A percentile compares a stretch with the other conserved stretches of the same genome.
Evolutionary conservation across 1,284 basidiomycete genomes (phyloP).

Genomic region (Cryptococcus wingfieldii): DNA sequence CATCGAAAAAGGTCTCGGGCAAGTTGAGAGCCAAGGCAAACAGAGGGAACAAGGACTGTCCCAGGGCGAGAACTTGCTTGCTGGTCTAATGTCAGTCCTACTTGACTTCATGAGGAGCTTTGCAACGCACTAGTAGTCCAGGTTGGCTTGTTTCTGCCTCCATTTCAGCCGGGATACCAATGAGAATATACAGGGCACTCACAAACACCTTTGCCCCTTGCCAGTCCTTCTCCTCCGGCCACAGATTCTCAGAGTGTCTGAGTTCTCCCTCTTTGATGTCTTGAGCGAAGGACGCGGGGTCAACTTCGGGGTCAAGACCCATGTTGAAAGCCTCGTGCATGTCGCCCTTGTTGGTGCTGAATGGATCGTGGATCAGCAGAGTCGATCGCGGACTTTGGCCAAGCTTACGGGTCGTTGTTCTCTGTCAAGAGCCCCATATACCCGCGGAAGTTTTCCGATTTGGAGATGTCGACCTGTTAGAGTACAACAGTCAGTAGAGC

Average conservation of each 20-base stretch:
- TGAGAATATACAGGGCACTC: conserved; percentile 8
- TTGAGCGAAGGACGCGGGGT: conserved; percentile 7
- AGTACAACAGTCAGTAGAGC: conserved; percentile 36
- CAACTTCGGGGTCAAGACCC: conserved; percentile 58
- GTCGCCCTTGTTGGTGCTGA: conserved; percentile 60
- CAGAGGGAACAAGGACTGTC: conserved; percentile 69
- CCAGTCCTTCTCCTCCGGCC: conserved; percentile 54
- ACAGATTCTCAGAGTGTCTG: conserved; percentile 46
- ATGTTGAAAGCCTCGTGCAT: conserved; percentile 78
- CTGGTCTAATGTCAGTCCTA: conserved; percentile 52
- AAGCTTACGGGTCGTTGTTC: conserved; percentile 47
- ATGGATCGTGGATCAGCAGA: conserved; percentile 34
- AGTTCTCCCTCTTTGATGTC: conserved; percentile 25
- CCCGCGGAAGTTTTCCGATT: conserved; percentile 62
- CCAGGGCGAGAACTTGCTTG: conserved; percentile 63
- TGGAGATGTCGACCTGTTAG: conserved; percentile 64
- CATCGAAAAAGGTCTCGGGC: conserved; percentile 69
- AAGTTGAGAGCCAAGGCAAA: conserved; percentile 77
- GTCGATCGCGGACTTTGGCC: not conserved
- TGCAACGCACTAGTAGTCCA: conserved; percentile 56
- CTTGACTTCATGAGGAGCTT: conserved; percentile 67
- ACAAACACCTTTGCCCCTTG: conserved; percentile 51
- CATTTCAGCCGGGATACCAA: conserved; percentile 35
- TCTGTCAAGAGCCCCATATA: conserved; percentile 54
- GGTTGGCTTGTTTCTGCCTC: conserved; percentile 45